Evolutionary conservation across 805 yeast species (phyloP), one percentile per base, ranked within the genome.

Genomic region (Myxozyma neotropica): DNA sequence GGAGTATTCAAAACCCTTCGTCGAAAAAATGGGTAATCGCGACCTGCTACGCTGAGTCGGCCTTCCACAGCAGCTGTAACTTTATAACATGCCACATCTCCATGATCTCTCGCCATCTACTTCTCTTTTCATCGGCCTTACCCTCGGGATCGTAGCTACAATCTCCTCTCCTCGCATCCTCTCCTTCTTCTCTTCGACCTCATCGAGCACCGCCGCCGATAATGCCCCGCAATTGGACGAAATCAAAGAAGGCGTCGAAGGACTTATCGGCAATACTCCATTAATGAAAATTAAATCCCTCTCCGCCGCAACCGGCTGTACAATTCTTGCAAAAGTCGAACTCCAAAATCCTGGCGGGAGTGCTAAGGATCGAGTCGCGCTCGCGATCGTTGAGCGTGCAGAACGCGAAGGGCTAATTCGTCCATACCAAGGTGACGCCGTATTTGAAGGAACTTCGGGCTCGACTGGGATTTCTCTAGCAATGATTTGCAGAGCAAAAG

Each of bases 401-500:
- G 96, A 89, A 70, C 56, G 66, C 3, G 54, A 69, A 46, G 94
- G 94, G 0, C 70, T 77, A 5, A 72, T 92, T 38, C 71, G 75
- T 3, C 88, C 89, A 0, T 72, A 82, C 44, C 74, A 78, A 53
- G 90, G 88, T 1, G 94, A 89, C 68, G 78, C 84, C 13, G 87
- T 93, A 1, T 91, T 85, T 72, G 99, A 93, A 75, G 99, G 99
- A 6, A 94, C 99, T 0, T 86, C 94, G 10, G 99, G 99, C 0
- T 91, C 97, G 0, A 93, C 99, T 0, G 99, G 99, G 2, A 94
- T 94, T 12, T 89, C 96, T 1, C 81, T 93, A 67, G 96, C 97
- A 0, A 83, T 91, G 73, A 79, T 94, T n/a, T 89, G 96, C 63
- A 84, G 90, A 66, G 87, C 96, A 0, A 72, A 88, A 53, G 99